Evolutionary conservation across 2,329 filamentous ascomycete genomes (phyloP), one percentile per base, ranked within the genome.

Genomic region (Neocatenulostroma microsporum): DNA sequence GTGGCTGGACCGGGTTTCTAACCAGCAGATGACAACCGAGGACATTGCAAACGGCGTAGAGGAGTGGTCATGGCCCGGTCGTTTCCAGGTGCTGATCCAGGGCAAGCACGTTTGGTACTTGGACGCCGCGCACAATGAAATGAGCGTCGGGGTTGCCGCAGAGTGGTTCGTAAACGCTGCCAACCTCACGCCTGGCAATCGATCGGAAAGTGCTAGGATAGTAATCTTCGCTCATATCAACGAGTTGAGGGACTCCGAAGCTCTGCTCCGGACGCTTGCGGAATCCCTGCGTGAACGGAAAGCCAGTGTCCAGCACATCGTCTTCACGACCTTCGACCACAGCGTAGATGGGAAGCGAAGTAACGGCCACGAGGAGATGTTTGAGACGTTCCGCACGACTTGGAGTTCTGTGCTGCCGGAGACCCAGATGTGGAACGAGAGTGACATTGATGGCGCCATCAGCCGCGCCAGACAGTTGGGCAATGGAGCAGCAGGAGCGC

Each of bases 121-220:
- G 15, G 64, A 68, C 40, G 58, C 61, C 9, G 66, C 65, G 1
- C 63, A 68, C 41, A 68, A 67, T 34, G 52, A 58, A 4, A 43
- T 67, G 44, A 67, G 64, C 46, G 42, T 67, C 3, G 43, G 36
- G 4, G 48, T 60, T 36, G 56, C 57, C 11, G 59, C 55, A 9
- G 42, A 57, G 28, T 68, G 64, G 63, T 66, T 61, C 40, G 49
- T 51, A 4, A 48, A 51, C 13, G 24, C 27, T 19, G n/a, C n/a
- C n/a, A n/a, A n/a, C n/a, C n/a, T n/a, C n/a, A n/a, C n/a, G n/a
- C n/a, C n/a, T n/a, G 13, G 5, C 6, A 30, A 7, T 14, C 13
- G 25, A 12, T 10, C 17, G 4, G 21, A 12, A 18, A n/a, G 25
- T 9, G 23, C 32, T 4, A 39, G 40, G 7, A 42, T 45, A 9